Base-by-base conservation (phyloP, 768 basidiomycete genomes). In the Termitomyces sp. region DNA sequence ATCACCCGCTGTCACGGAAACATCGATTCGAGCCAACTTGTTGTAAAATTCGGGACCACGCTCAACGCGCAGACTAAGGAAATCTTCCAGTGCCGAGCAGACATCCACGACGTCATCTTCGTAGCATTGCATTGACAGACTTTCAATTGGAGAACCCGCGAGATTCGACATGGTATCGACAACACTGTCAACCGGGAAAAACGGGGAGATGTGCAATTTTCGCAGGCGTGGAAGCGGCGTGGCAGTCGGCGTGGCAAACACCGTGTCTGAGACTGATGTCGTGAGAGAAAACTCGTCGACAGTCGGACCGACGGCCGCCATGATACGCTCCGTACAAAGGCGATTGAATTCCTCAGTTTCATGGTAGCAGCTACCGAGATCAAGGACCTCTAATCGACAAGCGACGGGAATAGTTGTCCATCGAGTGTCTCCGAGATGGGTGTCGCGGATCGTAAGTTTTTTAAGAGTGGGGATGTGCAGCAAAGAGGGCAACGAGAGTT, bases 41-140 rank as follows among this genome's bases (percentile, higher is more conserved):
- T 79, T 68, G 67, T 78, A 84, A 65, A 85, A 81, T 48, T 71
- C 65, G 45, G 75, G 69, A 14, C 75, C 79, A 32, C 79, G 77
- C 60, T 80, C 77, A 18, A 78, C 75, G 43, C 82, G 80, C 36
- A 81, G 61, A 50, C 70, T 75, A 50, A 87, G 73, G 70, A 87
- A 85, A 43, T 79, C 78, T 59, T 81, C 78, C 22, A 87, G 71
- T 2, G 81, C 81, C 4, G 72, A 64, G 65, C 84, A 85, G 30
- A 82, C 74, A 60, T 87, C 85, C n/a, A 80, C 77, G 10, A 84
- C 78, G 63, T 86, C 84, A 60, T 85, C 84, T 57, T 80, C 80
- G 68, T 80, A 83, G 70, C 83, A 85, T 59, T 82, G 78, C 53
- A 85, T 72, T 8, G 80, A 80, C 18, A 86, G 71, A 16, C 72